Evolutionary conservation across 2,329 filamentous ascomycete genomes (phyloP).

Genomic region (Pestalotiopsis sp.): DNA sequence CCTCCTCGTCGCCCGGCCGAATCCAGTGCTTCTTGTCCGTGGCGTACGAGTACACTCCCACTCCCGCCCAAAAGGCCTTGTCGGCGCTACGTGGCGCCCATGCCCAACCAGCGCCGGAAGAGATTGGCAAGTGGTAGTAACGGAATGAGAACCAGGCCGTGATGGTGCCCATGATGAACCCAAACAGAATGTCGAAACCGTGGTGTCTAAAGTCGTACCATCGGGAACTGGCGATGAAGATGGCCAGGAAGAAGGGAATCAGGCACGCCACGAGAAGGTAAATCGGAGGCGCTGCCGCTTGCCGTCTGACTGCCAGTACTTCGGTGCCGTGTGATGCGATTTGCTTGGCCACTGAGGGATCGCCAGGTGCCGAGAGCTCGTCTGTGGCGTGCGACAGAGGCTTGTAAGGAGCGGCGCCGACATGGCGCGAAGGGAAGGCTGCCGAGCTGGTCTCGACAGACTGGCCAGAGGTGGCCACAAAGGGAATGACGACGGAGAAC

Average conservation of each 20-base stretch:
- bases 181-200: conserved; percentile 89
- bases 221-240: conserved; percentile 83
- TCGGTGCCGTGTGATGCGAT: conserved; percentile 37
- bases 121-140: conserved; percentile 83
- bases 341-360: conserved; percentile 31
- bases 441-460: conserved; percentile 48
- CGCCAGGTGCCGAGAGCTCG: conserved; percentile 28
- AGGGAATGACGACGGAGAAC: conserved; percentile 74
- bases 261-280: conserved; percentile 74
- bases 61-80: conserved; percentile 78
- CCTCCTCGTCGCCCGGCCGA: conserved; percentile 22
- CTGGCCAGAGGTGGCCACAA: conserved; percentile 55
- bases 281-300: conserved; percentile 81
- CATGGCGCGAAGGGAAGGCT: conserved; percentile 73
- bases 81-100: conserved; percentile 78
- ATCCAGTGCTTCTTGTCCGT: conserved; percentile 41
- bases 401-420: conserved; percentile 41
- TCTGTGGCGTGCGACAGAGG: conserved; percentile 30
- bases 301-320: conserved; percentile 61
- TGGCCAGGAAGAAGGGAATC: conserved; percentile 72
- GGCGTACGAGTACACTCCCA: conserved; percentile 63
- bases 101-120: conserved; percentile 81
- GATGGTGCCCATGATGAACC: conserved; percentile 75
- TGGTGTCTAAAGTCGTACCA: conserved; percentile 90
- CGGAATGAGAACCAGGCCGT: conserved; percentile 77